Evolutionary conservation across 768 basidiomycete genomes (phyloP), one percentile per base, ranked within the genome.

Genomic region (Porphyrellus cyaneotinctus): DNA sequence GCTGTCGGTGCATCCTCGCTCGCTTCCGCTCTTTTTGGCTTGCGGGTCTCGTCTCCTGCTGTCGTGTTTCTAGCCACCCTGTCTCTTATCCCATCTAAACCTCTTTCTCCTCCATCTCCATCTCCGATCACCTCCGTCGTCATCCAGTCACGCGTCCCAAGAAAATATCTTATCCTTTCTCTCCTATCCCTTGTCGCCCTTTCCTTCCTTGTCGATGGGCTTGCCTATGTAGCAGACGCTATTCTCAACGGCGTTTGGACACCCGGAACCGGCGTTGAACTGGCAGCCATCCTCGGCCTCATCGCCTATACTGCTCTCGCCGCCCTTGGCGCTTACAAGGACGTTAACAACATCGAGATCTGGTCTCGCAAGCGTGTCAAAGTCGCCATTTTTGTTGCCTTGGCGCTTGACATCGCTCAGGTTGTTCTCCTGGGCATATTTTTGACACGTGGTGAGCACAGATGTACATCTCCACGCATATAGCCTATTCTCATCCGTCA

Each of bases 71-170:
- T 89, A 48, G 68, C 83, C 20, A 74, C 83, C 24, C 62, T 88
- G 49, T 84, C 87, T 53, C 75, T 90, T 38, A 57, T 87, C 53
- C 72, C 76, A 46, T 68, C 75, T 38, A 78, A 74, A 58, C 75
- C 79, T 39, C 65, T 73, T 9, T 64, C 72, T 8, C 79, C 78
- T 2, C 62, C 58, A 9, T 69, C 73, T 18, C 69, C 67, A 4
- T 86, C 84, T 38, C 82, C 82, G 58, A 91, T 92, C 64, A 88
- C 83, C 35, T 72, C 85, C 47, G 88, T 92, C 67, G 82, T 91
- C 70, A 82, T 91, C 64, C 79, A 84, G 50, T 79, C 78, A 51
- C 75, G 79, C 54, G 75, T 84, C 47, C 92, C 93, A 37, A 85
- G 94, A 64, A 82, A 87, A 53, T 78, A 79, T 37, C 70, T 84